Evolutionary conservation across 352 stramenopile species (phyloP), one percentile per base, ranked within the genome.

Genomic region (Pythium dissotocum): DNA sequence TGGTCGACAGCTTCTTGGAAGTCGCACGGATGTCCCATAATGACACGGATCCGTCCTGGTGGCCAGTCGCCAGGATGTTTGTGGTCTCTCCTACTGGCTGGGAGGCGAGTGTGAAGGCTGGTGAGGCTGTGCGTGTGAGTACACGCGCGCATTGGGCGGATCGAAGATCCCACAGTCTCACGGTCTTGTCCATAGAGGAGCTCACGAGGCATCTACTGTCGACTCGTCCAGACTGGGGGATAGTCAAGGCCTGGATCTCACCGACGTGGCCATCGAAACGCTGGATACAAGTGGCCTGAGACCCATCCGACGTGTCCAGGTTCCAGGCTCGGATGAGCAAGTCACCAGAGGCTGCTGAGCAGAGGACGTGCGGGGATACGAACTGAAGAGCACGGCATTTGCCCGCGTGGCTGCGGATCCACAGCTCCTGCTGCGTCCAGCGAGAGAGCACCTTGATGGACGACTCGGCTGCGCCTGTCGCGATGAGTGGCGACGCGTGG

Each of bases 101-200:
- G 38, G 85, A 87, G 13, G 73, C 61, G 6, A 95, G 57, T 0
- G 78, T 65, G 46, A 85, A 88, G 2, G 71, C 75, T 42, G 78
- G 38, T 0, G 83, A 74, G 0, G 62, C 12, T 13, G 67, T 67
- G 30, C 63, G 75, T 9, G 80, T 70, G 16, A 93, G 54, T 21
- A 93, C 66, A 5, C 75, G 78, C 40, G 83, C 75, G 46, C 85
- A 91, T 26, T 80, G 67, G 5, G 71, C 67, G 18, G 69, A 79
- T 4, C 85, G 85, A 3, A 77, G 42, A 63, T 95, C 87, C 87
- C 85, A 93, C n/a, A 93, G 67, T 0, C 87, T 72, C 6, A 93
- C 67, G 0, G 80, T 90, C 30, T 76, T 78, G 61, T 93, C 83
- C 48, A 88, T 73, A 10, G 84, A 73, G 21, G 81, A 59, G 46